Evolutionary conservation across 352 stramenopile species (phyloP).

Genomic region (Globisporangium nagaii): DNA sequence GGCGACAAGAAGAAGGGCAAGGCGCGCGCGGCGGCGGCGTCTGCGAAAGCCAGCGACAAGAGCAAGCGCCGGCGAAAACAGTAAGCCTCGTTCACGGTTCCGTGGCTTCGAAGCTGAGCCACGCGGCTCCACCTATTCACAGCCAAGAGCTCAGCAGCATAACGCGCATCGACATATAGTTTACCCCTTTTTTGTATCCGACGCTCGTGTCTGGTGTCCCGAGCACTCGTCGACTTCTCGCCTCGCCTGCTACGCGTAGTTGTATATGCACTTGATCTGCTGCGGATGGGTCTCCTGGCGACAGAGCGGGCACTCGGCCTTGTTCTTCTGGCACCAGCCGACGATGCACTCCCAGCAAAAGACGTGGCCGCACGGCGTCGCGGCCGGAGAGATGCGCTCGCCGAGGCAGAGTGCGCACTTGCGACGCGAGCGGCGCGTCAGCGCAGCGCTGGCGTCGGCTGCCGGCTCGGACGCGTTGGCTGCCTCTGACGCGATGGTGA

Average conservation of each 20-base stretch:
- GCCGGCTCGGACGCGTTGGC: not conserved
- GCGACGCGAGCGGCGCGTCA: constrained; percentile 20
- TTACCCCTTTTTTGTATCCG: constrained; percentile 8
- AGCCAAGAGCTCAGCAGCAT: too few relatives aligned
- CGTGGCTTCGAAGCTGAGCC: not conserved
- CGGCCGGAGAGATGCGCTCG: constrained; percentile 61
- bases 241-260: constrained; percentile 61
- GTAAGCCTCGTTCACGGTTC: not conserved
- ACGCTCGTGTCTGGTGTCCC: too few relatives aligned
- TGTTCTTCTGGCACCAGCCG: constrained; percentile 91
- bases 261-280: constrained; percentile 90
- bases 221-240: not conserved
- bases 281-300: constrained; percentile 82
- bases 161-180: constrained; percentile 8
- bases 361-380: constrained; percentile 86
- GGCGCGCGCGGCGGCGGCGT: constrained; percentile 9
- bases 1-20: constrained; percentile 30
- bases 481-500: constrained; percentile 9
- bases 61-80: constrained; percentile 23
- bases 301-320: constrained; percentile 87
- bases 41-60: constrained; percentile 53
- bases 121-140: too few relatives aligned
- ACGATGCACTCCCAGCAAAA: constrained; percentile 93
- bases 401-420: constrained; percentile 88
- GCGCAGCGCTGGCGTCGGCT: not conserved